Evolutionary conservation across 352 stramenopile species (phyloP).

Genomic region (Phytopythium chamaehyphon): DNA sequence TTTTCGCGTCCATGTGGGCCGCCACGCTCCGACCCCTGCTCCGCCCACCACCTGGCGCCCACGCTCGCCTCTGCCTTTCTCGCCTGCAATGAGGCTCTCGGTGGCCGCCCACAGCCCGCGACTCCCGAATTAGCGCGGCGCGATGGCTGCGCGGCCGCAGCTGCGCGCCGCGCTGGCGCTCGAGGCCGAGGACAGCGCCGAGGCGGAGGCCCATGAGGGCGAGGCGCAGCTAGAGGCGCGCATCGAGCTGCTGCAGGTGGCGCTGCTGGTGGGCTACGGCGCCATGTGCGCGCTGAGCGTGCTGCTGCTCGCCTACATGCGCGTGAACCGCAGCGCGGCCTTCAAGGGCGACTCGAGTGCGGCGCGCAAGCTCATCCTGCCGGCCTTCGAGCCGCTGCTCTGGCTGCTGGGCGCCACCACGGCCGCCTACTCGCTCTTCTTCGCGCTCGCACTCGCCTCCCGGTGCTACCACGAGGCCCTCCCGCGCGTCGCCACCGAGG

Average conservation of each 20-base stretch:
- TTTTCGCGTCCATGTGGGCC: neutral
- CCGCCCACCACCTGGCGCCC: neutral
- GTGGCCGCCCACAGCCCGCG: too few relatives aligned
- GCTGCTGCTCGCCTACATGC: constrained; percentile 32
- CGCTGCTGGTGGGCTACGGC: constrained; percentile 29
- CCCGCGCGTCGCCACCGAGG: constrained; percentile 14
- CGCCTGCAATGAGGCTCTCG: too few relatives aligned
- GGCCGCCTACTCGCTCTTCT: constrained; percentile 17
- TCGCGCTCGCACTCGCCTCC: constrained; percentile 9
- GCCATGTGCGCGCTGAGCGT: constrained; percentile 28
- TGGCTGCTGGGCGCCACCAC: constrained; percentile 25
- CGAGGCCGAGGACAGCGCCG: neutral
- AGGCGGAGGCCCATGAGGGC: neutral
- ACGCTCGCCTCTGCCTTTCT: too few relatives aligned
- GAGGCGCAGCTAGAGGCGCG: neutral
- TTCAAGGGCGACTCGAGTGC: constrained; percentile 25
- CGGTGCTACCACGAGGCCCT: constrained; percentile 8
- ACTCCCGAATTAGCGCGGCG: neutral
- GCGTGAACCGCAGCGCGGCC: constrained; percentile 20
- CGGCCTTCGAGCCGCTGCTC: constrained; percentile 37
- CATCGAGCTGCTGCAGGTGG: constrained; percentile 17
- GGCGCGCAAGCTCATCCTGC: constrained; percentile 31
- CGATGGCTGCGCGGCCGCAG: constrained; percentile 1
- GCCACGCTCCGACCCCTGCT: neutral
- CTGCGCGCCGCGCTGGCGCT: too few relatives aligned